These are phyloP conservation scores for Leucosporidium yakuticum DNA, from an alignment of 768 basidiomycete species.

Conservation along the genomic window DNA sequence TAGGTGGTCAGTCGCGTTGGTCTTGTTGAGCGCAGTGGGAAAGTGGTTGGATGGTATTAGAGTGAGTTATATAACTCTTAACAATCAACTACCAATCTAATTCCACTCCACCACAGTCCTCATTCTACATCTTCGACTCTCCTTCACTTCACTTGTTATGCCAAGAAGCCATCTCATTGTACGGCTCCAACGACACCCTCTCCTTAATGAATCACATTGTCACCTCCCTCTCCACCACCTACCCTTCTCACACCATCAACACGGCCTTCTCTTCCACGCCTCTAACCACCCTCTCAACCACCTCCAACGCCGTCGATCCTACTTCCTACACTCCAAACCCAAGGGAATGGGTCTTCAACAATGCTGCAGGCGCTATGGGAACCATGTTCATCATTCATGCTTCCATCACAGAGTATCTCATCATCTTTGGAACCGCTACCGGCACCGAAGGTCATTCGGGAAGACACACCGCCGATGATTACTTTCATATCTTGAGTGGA, in stretches of 20 bases:
- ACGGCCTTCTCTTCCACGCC: constrained; percentile 52
- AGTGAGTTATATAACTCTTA: too few species aligned
- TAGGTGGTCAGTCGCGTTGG: too few species aligned
- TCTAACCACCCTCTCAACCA: neutral
- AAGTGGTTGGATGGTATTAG: too few species aligned
- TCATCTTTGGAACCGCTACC: constrained; percentile 67
- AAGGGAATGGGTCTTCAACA: constrained; percentile 90
- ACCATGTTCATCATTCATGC: constrained; percentile 97
- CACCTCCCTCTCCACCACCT: constrained; percentile 65
- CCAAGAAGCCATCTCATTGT: constrained; percentile 62
- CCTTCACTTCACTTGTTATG: constrained; percentile 64
- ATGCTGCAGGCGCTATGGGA: constrained; percentile 67
- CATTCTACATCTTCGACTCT: constrained; percentile 80
- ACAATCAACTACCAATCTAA: too few species aligned
- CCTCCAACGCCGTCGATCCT: neutral
- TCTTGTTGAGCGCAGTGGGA: too few species aligned
- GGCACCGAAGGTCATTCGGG: constrained; percentile 97
- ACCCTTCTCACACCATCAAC: constrained; percentile 52
- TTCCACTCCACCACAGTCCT: neutral
- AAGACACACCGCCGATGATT: constrained; percentile 91
- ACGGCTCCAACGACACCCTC: constrained; percentile 55
- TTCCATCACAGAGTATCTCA: constrained; percentile 91
- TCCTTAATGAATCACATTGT: constrained; percentile 78
- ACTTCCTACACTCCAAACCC: constrained; percentile 40
- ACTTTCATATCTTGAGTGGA: constrained; percentile 89